Conservation (phyloP, 495 filamentous ascomycete species). For the Melanomma pulvis-pyrius region DNA sequence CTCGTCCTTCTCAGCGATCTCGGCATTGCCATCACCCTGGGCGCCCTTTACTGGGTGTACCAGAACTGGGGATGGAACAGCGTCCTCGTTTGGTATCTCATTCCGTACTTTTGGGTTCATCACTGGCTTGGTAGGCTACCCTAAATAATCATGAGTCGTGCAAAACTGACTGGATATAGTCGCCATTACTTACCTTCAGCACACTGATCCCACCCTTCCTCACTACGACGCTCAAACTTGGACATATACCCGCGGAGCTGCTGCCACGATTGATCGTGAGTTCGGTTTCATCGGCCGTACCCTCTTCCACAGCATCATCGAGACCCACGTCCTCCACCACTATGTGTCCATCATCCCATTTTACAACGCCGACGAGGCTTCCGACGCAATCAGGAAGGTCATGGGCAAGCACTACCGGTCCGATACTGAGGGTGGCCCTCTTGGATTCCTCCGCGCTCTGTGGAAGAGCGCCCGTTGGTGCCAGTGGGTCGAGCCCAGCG, state of each 20-base stretch:
- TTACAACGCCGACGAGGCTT: slow-evolving; percentile 88
- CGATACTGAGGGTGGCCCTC: slow-evolving; percentile 63
- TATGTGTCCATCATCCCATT: slow-evolving; percentile 84
- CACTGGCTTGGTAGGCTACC: slow-evolving; percentile 81
- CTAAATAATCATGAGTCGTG: neutral
- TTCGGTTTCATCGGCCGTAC: slow-evolving; percentile 86
- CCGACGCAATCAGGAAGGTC: slow-evolving; percentile 77
- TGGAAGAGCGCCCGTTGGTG: slow-evolving; percentile 69
- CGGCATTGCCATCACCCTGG: slow-evolving; percentile 43
- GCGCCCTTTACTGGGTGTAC: slow-evolving; percentile 43
- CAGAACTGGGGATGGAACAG: slow-evolving; percentile 82
- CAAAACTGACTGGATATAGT: slow-evolving; percentile 43
- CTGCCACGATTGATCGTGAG: slow-evolving; percentile 85
- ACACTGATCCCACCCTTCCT: slow-evolving; percentile 84
- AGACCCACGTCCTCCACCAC: slow-evolving; percentile 91
- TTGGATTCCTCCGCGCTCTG: slow-evolving; percentile 58
- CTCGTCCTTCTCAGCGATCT: slow-evolving; percentile 77
- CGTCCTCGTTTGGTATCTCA: slow-evolving; percentile 87
- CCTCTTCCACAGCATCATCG: slow-evolving; percentile 88
- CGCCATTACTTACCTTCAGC: slow-evolving; percentile 76
- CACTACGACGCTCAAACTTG: slow-evolving; percentile 77
- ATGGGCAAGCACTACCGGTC: slow-evolving; percentile 82
- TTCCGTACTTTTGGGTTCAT: slow-evolving; percentile 98
- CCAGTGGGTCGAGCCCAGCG: slow-evolving; percentile 75
- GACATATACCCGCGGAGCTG: slow-evolving; percentile 84